Evolutionary conservation across 306 rosid species (phyloP).

Genomic region (Comarum palustre): DNA sequence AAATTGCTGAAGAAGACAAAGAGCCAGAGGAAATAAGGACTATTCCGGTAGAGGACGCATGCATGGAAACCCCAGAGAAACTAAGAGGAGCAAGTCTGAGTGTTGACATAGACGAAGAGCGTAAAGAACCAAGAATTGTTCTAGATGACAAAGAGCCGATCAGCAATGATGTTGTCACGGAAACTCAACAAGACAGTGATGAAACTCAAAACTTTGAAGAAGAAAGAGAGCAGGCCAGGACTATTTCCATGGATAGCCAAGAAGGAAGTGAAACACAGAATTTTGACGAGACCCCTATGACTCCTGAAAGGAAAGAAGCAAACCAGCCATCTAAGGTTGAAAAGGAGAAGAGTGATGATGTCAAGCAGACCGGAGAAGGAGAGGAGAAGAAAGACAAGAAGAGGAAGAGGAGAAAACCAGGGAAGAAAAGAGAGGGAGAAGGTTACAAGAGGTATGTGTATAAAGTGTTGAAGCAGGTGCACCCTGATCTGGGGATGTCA

Average conservation of each 20-base stretch:
- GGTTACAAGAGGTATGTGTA: slow-evolving; percentile 65
- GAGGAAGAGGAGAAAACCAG: slow-evolving; percentile 21
- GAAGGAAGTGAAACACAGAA: slow-evolving; percentile 10
- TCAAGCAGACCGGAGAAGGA: background rate
- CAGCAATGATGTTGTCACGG: background rate
- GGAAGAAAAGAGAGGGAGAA: slow-evolving; percentile 22
- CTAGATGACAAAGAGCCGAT: background rate
- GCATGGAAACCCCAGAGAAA: background rate
- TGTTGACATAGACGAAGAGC: background rate
- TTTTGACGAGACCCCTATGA: background rate
- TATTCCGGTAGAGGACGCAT: background rate
- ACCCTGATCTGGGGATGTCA: slow-evolving; percentile 66
- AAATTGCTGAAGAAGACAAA: background rate
- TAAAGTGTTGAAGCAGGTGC: slow-evolving; percentile 72
- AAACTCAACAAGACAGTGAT: background rate
- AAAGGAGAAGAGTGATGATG: slow-evolving; percentile 4
- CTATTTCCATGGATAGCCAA: background rate
- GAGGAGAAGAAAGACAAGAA: slow-evolving; percentile 11
- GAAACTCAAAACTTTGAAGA: slow-evolving; percentile 9
- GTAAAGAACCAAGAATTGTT: background rate
- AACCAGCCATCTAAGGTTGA: background rate
- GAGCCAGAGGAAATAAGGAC: background rate
- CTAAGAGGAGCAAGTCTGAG: background rate
- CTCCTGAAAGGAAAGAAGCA: background rate
- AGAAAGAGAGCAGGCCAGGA: background rate